A percentile compares a stretch with the other conserved stretches of the same genome.
Conservation (phyloP, 805 yeast genomes). For the Lipomyces japonicus region DNA sequence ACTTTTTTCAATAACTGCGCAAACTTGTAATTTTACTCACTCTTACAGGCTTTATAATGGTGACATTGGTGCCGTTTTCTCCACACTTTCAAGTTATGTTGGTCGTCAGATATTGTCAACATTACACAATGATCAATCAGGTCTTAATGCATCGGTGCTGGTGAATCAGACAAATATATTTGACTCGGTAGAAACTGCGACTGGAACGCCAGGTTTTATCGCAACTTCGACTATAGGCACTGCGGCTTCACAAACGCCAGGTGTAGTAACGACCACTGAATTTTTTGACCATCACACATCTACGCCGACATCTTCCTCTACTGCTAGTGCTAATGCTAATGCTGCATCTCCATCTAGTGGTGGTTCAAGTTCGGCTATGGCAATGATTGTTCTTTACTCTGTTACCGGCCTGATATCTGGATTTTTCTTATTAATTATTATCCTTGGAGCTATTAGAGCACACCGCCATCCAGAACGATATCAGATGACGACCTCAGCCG, state of each 20-base stretch:
- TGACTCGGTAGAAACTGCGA: conserved; percentile 4
- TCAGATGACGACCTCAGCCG: conserved; percentile 17
- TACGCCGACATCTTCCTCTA: neutral
- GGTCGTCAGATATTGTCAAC: conserved; percentile 10
- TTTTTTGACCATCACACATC: neutral
- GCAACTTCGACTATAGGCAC: neutral
- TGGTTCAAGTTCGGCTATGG: conserved; percentile 28
- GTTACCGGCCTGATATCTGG: conserved; percentile 35
- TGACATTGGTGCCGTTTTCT: conserved; percentile 24
- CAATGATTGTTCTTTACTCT: conserved; percentile 35
- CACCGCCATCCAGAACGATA: conserved; percentile 39
- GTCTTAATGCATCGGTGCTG: conserved; percentile 9
- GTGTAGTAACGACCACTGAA: neutral
- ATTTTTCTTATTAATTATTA: conserved; percentile 33
- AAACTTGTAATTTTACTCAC: conserved; percentile 10
- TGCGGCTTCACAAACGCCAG: neutral
- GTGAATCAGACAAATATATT: conserved; percentile 14
- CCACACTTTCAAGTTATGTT: conserved; percentile 12
- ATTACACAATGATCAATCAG: neutral
- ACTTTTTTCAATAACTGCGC: conserved; percentile 14
- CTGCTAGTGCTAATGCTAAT: neutral
- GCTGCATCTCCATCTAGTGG: neutral
- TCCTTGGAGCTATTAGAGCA: conserved; percentile 37
- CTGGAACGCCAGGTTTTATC: neutral
- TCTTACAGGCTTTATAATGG: conserved; percentile 14